Base-by-base conservation (phyloP, 345 rosid genomes). In the Corchorus olitorius region DNA sequence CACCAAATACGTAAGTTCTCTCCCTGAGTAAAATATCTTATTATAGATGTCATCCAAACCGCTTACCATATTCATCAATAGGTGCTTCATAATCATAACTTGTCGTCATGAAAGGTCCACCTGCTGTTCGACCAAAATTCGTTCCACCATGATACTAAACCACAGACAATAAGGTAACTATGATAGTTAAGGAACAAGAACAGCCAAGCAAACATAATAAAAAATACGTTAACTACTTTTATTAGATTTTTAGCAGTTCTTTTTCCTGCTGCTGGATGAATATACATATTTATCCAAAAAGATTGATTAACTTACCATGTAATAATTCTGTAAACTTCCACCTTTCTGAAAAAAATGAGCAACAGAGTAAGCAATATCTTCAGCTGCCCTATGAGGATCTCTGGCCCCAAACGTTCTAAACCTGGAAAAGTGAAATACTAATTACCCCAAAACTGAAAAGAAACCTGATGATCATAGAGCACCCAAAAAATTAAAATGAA, bases 61-160 rank as follows among this genome's bases (percentile, higher is more conserved):
- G 69, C 86, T 85, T 68, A 96, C 99, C 99, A 77, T 96, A 96
- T 80, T 96, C 99, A 86, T 96, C 99, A 53, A 96, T 91, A 0
- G 99, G 99, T 76, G 99, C 99, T 77, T 95, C 99, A 54, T 96
- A 93, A 81, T 96, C 99, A 83, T 96, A 96, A 83, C 98, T 93
- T 64, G 98, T 93, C 39, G 99, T 93, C 73, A 96, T 92, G 76
- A 96, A 96, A 34, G 97, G 98, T 75, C 98, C 98, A 50, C 98
- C 98, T 70, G 97, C 73, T 65, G 99, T 96, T 67, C 99, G 96
- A 63, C 94, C 98, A 75, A 96, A 96, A 77, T 96, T 96, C 16
- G 99, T 96, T 77, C 99, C 99, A 50, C 99, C 99, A 17, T 96
- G 99, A 79, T 93, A 96, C 99, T 93, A 78, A 70, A 76, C 48